phyloP scores from a whole-genome alignment of 306 rosid genomes.

The Carpinus viminea region DNA sequence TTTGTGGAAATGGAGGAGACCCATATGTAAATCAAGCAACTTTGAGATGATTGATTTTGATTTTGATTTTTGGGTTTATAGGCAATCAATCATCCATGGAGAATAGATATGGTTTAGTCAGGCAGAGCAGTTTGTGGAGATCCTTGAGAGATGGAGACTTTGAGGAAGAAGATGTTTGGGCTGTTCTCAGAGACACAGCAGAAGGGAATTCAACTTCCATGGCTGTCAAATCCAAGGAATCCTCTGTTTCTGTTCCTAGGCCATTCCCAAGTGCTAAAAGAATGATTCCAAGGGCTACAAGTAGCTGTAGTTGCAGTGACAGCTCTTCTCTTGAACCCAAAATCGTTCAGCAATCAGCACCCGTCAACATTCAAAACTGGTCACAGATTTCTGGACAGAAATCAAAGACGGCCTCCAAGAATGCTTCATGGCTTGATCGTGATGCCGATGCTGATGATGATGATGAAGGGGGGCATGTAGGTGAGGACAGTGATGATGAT shows the following conservation, averaged over 20 bases:
- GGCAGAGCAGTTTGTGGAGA: constrained; percentile 77
- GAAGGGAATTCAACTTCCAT: constrained; percentile 15
- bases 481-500: constrained; percentile 22
- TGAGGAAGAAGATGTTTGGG: constrained; percentile 87
- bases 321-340: constrained; percentile 43
- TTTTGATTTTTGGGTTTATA: constrained; percentile 25
- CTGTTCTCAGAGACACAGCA: constrained; percentile 47
- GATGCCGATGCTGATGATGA: constrained; percentile 19
- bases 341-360: constrained; percentile 69
- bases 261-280: constrained; percentile 50
- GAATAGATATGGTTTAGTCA: constrained; percentile 40
- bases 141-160: constrained; percentile 81
- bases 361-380: constrained; percentile 78
- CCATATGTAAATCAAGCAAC: constrained; percentile 10
- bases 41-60: not conserved
- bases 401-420: constrained; percentile 36
- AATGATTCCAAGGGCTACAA: constrained; percentile 56
- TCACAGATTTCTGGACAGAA: constrained; percentile 45
- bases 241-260: constrained; percentile 37
- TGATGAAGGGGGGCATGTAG: constrained; percentile 23
- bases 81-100: constrained; percentile 52
- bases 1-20: constrained; percentile 17
- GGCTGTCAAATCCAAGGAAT: constrained; percentile 22
- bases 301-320: constrained; percentile 32
- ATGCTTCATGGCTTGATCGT: constrained; percentile 36